phyloP scores from a whole-genome alignment of 306 rosid genomes.

The Dryas alaskensis region DNA sequence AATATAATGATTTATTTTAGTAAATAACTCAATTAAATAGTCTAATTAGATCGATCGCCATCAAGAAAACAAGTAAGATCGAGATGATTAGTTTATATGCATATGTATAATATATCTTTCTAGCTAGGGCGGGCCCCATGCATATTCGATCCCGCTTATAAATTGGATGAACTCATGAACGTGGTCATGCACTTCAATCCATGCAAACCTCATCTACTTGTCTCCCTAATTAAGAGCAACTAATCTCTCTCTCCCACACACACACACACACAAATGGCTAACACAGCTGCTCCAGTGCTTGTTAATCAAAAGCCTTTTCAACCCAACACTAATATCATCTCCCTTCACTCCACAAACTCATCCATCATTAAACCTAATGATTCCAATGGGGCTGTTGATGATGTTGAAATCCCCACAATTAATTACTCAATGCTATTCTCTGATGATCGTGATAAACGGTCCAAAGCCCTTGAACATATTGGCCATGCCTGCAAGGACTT shows the following conservation, averaged over 20 bases:
- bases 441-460: conserved; percentile 8
- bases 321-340: background rate
- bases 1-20: too few species aligned
- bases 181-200: background rate
- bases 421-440: conserved; percentile 26
- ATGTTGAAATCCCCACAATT: conserved; percentile 22
- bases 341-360: background rate
- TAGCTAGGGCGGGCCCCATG: background rate
- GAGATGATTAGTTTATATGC: background rate
- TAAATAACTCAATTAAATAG: too few species aligned
- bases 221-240: background rate
- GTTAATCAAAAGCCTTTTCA: background rate
- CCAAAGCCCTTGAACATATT: conserved; percentile 4
- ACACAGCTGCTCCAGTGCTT: background rate
- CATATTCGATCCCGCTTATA: background rate
- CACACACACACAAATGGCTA: background rate
- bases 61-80: too few species aligned
- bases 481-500: conserved; percentile 22
- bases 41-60: too few species aligned
- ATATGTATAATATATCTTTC: background rate
- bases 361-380: background rate
- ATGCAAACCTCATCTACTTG: background rate
- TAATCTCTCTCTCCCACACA: background rate
- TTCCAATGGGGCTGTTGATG: background rate
- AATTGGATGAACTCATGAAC: background rate